phyloP scores from a whole-genome alignment of 495 filamentous ascomycete genomes.

The Penicillium simplicissimum region DNA sequence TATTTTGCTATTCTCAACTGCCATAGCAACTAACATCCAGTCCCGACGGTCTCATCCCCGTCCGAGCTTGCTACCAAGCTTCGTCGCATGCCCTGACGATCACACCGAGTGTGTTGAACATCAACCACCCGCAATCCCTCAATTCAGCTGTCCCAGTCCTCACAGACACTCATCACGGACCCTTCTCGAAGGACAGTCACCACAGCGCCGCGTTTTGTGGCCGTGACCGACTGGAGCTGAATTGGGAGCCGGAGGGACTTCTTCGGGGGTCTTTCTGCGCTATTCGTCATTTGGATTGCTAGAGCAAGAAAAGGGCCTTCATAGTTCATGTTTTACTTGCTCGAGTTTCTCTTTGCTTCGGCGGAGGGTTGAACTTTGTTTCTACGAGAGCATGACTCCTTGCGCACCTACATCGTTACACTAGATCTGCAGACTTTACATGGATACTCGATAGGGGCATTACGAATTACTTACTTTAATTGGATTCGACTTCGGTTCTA shows the following conservation, averaged over 20 bases:
- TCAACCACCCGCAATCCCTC: slow-evolving; percentile 33
- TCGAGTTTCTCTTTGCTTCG: slow-evolving; percentile 26
- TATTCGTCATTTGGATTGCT: slow-evolving; percentile 35
- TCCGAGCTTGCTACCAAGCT: neutral
- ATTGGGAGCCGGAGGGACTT: slow-evolving; percentile 27
- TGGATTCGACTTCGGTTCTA: neutral
- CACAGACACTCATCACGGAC: slow-evolving; percentile 32
- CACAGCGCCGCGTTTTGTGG: slow-evolving; percentile 49
- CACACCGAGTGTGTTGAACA: neutral
- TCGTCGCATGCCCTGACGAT: neutral
- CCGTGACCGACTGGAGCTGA: slow-evolving; percentile 51
- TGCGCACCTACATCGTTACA: slow-evolving; percentile 46
- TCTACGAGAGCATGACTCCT: slow-evolving; percentile 55
- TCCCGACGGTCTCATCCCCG: neutral
- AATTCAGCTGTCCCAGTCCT: slow-evolving; percentile 47
- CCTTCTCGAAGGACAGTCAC: slow-evolving; percentile 46
- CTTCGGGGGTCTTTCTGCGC: slow-evolving; percentile 9
- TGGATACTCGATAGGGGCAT: neutral
- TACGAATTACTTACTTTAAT: neutral
- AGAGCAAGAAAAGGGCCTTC: slow-evolving; percentile 51
- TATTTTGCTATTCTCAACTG: too few species aligned
- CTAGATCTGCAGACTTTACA: neutral
- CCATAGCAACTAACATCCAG: slow-evolving; percentile 1
- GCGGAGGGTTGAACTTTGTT: slow-evolving; percentile 19
- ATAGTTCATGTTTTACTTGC: slow-evolving; percentile 52